Percentiles rank a stretch among this genome's conserved stretches.
Conservation (phyloP, 768 basidiomycete genomes). For the Hypholoma fasciculare region DNA sequence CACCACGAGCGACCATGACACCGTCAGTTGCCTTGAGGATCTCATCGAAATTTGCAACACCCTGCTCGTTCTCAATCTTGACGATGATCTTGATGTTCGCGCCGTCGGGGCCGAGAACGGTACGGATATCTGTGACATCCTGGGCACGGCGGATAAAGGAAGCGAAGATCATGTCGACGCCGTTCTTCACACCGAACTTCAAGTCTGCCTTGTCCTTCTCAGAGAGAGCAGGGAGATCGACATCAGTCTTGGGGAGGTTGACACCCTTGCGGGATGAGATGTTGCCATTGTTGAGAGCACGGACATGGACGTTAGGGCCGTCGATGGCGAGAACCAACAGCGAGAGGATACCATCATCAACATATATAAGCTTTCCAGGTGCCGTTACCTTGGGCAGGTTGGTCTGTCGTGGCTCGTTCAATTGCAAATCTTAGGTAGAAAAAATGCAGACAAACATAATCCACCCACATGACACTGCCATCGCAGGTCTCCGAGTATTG, state of each 20-base stretch:
- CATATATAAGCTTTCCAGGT: constrained; percentile 96
- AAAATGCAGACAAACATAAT: constrained; percentile 69
- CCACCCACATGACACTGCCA: constrained; percentile 85
- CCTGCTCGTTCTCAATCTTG: constrained; percentile 99
- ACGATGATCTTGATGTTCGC: constrained; percentile 98
- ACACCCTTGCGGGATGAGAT: constrained; percentile 98
- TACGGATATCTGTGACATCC: constrained; percentile 92
- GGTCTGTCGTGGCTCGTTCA: constrained; percentile 41
- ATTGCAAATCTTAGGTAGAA: neutral
- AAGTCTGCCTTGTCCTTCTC: constrained; percentile 98
- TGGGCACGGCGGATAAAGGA: constrained; percentile 97
- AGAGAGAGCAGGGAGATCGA: constrained; percentile 96
- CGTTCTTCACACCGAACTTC: constrained; percentile 93
- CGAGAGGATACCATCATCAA: constrained; percentile 97
- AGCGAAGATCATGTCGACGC: constrained; percentile 99
- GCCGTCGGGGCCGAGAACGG: constrained; percentile 92
- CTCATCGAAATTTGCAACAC: constrained; percentile 98
- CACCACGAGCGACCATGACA: constrained; percentile 99
- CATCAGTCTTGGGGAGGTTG: constrained; percentile 96
- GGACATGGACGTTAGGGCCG: constrained; percentile 77
- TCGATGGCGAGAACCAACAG: constrained; percentile 92
- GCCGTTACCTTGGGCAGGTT: constrained; percentile 96
- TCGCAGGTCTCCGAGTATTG: constrained; percentile 79
- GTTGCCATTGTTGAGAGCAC: constrained; percentile 86
- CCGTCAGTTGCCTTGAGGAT: constrained; percentile 94